Conservation (phyloP, 2,329 filamentous ascomycete species). For the Diaporthe vaccinii region DNA sequence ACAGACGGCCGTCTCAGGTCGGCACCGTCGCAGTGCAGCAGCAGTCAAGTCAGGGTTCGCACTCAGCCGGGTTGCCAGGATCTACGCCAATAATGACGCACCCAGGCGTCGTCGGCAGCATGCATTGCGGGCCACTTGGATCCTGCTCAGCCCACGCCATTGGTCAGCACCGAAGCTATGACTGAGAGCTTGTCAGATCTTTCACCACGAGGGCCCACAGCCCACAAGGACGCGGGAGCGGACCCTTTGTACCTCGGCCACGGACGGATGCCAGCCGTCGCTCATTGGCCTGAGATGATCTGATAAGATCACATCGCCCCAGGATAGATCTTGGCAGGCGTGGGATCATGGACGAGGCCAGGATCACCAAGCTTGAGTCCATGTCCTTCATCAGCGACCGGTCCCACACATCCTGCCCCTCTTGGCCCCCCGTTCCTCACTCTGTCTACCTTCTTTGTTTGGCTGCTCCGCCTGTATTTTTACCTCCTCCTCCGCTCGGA, state of each 20-base stretch:
- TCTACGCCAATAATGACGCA: slow-evolving; percentile 32
- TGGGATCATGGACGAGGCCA: slow-evolving; percentile 25
- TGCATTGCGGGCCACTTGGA: slow-evolving; percentile 22
- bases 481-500: slow-evolving; percentile 32
- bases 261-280: neutral
- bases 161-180: slow-evolving; percentile 24
- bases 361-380: slow-evolving; percentile 29
- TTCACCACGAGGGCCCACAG: slow-evolving; percentile 25
- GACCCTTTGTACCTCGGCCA: slow-evolving; percentile 30
- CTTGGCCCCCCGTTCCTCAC: neutral
- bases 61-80: neutral
- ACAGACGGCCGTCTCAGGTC: neutral
- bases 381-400: slow-evolving; percentile 18
- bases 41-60: neutral
- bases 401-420: slow-evolving; percentile 30
- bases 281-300: slow-evolving; percentile 45
- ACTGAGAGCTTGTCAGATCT: slow-evolving; percentile 38
- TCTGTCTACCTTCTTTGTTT: slow-evolving; percentile 2
- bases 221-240: slow-evolving; percentile 9
- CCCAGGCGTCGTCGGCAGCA: slow-evolving; percentile 14
- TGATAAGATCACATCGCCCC: slow-evolving; percentile 44
- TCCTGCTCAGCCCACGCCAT: slow-evolving; percentile 6
- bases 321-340: slow-evolving; percentile 20
- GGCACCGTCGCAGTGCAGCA: neutral
- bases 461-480: slow-evolving; percentile 11